Evolutionary conservation across 2,329 filamentous ascomycete species (phyloP).

Genomic region (Aspergillus transmontanensis): DNA sequence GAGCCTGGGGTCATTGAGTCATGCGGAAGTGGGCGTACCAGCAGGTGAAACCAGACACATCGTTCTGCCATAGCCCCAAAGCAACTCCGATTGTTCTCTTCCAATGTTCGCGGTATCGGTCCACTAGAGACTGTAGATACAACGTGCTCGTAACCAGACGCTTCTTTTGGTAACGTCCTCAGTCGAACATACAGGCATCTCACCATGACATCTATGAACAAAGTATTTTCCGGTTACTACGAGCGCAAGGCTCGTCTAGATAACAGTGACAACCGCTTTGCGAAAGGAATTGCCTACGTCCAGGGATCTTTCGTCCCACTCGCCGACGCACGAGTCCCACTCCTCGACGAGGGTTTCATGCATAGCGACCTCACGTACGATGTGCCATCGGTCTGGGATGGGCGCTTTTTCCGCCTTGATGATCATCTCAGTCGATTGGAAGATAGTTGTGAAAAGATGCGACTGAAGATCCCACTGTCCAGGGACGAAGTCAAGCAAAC

Average conservation of each 20-base stretch:
- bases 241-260: conserved; percentile 34
- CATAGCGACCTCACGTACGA: conserved; percentile 58
- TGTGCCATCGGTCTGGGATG: conserved; percentile 56
- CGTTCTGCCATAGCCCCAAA: not conserved
- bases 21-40: not conserved
- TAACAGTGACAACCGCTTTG: conserved; percentile 41
- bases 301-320: conserved; percentile 48
- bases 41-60: not conserved
- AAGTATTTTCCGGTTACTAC: conserved; percentile 45
- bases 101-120: not conserved
- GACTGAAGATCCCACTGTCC: conserved; percentile 47
- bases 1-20: not conserved
- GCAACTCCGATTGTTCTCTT: not conserved
- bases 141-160: not conserved
- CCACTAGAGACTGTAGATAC: not conserved
- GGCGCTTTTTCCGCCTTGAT: conserved; percentile 55
- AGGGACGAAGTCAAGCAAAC: conserved; percentile 44
- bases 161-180: not conserved
- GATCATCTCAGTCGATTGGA: conserved; percentile 52
- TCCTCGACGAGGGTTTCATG: conserved; percentile 56
- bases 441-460: conserved; percentile 49
- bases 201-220: conserved; percentile 49
- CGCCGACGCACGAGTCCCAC: conserved; percentile 51
- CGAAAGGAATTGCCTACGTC: conserved; percentile 53
- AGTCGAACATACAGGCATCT: not conserved